Conservation (phyloP, 2,329 filamentous ascomycete genomes). For the Cladosporium sp. region DNA sequence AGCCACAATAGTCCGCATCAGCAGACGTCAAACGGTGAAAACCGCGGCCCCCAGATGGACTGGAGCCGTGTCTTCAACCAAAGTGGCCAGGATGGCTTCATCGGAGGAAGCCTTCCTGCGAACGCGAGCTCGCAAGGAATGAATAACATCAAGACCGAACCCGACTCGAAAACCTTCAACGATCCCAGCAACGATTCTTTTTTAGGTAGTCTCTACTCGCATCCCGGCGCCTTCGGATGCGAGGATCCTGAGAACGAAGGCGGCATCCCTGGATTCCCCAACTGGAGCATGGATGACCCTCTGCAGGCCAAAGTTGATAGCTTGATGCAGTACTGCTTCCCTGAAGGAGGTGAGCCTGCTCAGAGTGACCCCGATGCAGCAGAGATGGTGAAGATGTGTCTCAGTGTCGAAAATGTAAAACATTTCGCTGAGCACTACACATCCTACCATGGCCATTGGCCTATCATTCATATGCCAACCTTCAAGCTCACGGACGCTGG, state of each 20-base stretch:
- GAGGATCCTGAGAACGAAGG: constrained; percentile 30
- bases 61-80: constrained; percentile 44
- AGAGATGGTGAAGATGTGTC: constrained; percentile 45
- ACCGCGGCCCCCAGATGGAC: constrained; percentile 33
- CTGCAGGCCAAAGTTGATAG: constrained; percentile 43
- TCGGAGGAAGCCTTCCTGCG: constrained; percentile 44
- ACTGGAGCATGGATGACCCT: constrained; percentile 44
- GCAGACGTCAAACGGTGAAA: constrained; percentile 28
- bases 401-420: constrained; percentile 65
- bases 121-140: constrained; percentile 35
- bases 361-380: constrained; percentile 47
- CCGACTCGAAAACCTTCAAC: constrained; percentile 40
- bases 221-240: constrained; percentile 40
- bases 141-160: constrained; percentile 38
- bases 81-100: constrained; percentile 43
- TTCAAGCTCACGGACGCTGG: constrained; percentile 64
- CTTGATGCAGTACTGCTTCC: constrained; percentile 50
- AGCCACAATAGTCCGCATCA: constrained; percentile 31
- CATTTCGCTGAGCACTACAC: constrained; percentile 68
- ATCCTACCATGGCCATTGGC: constrained; percentile 70
- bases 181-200: constrained; percentile 45
- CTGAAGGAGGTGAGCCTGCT: constrained; percentile 53
- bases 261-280: constrained; percentile 32
- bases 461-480: constrained; percentile 66
- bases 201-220: constrained; percentile 47